These are phyloP conservation scores for Porcisia hertigi DNA, from an alignment of 208 protist species.

Conservation along the genomic window DNA sequence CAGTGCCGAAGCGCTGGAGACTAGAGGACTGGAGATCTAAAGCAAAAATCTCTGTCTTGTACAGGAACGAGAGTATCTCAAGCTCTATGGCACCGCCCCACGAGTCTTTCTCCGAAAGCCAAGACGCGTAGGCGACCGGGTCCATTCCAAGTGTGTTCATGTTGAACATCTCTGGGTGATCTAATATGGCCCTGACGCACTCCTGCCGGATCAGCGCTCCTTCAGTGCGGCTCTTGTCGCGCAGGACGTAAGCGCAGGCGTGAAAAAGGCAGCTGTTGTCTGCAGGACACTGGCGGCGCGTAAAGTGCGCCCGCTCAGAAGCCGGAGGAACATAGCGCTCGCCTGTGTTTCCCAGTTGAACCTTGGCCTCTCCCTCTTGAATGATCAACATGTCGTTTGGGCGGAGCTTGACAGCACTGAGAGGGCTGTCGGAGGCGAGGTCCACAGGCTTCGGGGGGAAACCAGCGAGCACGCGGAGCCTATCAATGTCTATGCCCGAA, in stretches of 20 bases:
- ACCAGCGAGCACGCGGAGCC: slow-evolving; percentile 64
- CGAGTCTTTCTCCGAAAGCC: slow-evolving; percentile 62
- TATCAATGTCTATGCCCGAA: slow-evolving; percentile 38
- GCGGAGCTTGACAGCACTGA: slow-evolving; percentile 43
- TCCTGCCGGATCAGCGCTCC: slow-evolving; percentile 73
- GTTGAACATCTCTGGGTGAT: slow-evolving; percentile 80
- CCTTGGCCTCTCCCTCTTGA: slow-evolving; percentile 75
- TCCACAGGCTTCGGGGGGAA: slow-evolving; percentile 81
- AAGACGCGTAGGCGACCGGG: slow-evolving; percentile 67
- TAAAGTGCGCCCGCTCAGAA: slow-evolving; percentile 77
- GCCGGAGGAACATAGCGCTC: slow-evolving; percentile 83
- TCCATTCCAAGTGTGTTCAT: slow-evolving; percentile 68
- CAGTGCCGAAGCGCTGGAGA: slow-evolving; percentile 84
- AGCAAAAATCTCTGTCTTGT: slow-evolving; percentile 89
- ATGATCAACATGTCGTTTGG: slow-evolving; percentile 75
- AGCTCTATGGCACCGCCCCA: slow-evolving; percentile 96
- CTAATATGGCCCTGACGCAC: slow-evolving; percentile 73
- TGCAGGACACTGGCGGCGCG: slow-evolving; percentile 82
- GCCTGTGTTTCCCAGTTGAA: slow-evolving; percentile 51
- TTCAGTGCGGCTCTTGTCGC: slow-evolving; percentile 77
- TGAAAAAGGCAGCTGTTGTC: slow-evolving; percentile 97
- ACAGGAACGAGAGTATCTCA: slow-evolving; percentile 79
- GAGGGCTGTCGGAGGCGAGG: slow-evolving; percentile 26
- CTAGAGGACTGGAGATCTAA: slow-evolving; percentile 84
- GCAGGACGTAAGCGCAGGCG: slow-evolving; percentile 90